Evolutionary conservation across 2,329 filamentous ascomycete species (phyloP).

Genomic region (Sclerotinia spermophila): DNA sequence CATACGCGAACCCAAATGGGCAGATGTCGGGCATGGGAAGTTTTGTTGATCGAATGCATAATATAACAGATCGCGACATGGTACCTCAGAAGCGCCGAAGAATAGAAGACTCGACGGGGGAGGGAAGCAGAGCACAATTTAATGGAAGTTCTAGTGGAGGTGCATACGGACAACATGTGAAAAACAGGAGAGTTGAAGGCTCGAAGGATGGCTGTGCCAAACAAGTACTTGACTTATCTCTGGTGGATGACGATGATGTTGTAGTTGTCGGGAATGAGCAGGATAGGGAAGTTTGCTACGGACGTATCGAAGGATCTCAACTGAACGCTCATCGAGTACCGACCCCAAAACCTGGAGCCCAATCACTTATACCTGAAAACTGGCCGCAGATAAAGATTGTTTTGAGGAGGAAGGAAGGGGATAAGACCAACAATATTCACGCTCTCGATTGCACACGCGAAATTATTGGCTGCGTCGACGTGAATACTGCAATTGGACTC

Average conservation of each 20-base stretch:
- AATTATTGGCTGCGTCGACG: slow-evolving; percentile 74
- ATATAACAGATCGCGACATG: slow-evolving; percentile 63
- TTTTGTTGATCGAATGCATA: slow-evolving; percentile 74
- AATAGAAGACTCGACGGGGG: slow-evolving; percentile 43
- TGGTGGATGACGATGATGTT: slow-evolving; percentile 55
- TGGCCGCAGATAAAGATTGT: slow-evolving; percentile 75
- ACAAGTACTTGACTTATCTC: slow-evolving; percentile 44
- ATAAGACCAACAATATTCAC: slow-evolving; percentile 59
- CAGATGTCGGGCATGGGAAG: slow-evolving; percentile 45
- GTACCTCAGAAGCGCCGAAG: slow-evolving; percentile 66
- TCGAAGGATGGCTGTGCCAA: slow-evolving; percentile 35
- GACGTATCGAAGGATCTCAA: slow-evolving; percentile 65
- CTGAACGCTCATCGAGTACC: slow-evolving; percentile 68
- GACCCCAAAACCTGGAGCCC: slow-evolving; percentile 59
- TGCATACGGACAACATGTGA: slow-evolving; percentile 63
- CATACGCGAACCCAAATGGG: slow-evolving; percentile 26
- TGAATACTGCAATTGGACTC: slow-evolving; percentile 62
- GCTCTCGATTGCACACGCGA: slow-evolving; percentile 68
- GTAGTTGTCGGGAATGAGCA: slow-evolving; percentile 56
- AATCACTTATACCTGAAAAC: slow-evolving; percentile 52
- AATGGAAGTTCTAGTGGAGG: slow-evolving; percentile 50
- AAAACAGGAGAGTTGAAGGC: slow-evolving; percentile 52
- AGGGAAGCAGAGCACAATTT: slow-evolving; percentile 44
- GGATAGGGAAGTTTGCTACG: slow-evolving; percentile 75
- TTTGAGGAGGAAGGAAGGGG: slow-evolving; percentile 56